Evolutionary conservation across 1,139 yeast species (phyloP).

Genomic region (Taphrina flavorubra): DNA sequence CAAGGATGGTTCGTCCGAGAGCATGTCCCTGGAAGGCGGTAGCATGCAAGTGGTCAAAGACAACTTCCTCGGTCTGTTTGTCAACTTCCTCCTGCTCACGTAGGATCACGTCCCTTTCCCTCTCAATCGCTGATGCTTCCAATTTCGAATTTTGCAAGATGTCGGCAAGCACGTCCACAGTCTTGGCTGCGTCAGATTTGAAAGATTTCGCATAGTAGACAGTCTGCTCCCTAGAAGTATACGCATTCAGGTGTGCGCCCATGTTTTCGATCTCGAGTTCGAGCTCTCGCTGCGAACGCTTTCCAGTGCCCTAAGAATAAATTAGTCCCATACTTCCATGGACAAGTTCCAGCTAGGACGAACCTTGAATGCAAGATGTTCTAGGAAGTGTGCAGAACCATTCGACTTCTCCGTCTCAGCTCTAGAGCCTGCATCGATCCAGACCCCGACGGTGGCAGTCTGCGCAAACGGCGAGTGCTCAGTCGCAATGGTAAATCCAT

Average conservation of each 20-base stretch:
- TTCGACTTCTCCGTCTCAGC: constrained; percentile 84
- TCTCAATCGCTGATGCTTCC: constrained; percentile 83
- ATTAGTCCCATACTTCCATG: background rate
- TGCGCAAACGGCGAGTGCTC: constrained; percentile 85
- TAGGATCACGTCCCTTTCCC: constrained; percentile 92
- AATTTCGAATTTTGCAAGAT: constrained; percentile 84
- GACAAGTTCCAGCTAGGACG: background rate
- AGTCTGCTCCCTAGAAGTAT: constrained; percentile 75
- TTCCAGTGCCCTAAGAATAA: constrained; percentile 65
- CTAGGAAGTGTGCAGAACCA: constrained; percentile 97
- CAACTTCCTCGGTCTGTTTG: constrained; percentile 97
- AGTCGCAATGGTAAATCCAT: constrained; percentile 90
- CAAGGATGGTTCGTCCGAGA: constrained; percentile 94
- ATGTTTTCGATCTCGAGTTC: constrained; percentile 94
- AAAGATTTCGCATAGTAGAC: constrained; percentile 93
- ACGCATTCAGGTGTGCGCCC: constrained; percentile 84
- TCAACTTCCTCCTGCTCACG: constrained; percentile 98
- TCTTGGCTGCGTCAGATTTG: constrained; percentile 76
- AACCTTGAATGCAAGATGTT: constrained; percentile 86
- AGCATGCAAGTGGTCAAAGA: constrained; percentile 94
- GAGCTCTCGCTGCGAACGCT: constrained; percentile 78
- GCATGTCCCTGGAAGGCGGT: constrained; percentile 91
- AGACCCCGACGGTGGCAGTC: constrained; percentile 89
- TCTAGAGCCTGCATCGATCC: constrained; percentile 95
- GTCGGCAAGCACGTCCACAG: constrained; percentile 87